These are phyloP conservation scores for Xylaria sp. DNA, from an alignment of 2,329 filamentous ascomycete species.

Conservation along the genomic window DNA sequence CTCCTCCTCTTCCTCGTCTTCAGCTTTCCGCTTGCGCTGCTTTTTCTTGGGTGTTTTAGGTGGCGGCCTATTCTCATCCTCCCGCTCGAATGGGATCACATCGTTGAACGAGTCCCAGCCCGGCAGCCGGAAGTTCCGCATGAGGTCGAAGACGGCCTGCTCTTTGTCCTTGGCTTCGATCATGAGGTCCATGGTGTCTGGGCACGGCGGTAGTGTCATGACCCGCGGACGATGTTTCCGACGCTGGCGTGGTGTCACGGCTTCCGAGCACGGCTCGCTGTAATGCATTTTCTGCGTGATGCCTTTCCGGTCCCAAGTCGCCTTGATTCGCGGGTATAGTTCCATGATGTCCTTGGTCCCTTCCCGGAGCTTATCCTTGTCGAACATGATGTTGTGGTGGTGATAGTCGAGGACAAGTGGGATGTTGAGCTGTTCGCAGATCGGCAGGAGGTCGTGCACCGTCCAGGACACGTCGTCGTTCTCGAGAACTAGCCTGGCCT, in stretches of 20 bases:
- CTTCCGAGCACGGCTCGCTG: constrained; percentile 77
- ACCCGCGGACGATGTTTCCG: constrained; percentile 87
- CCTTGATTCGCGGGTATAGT: constrained; percentile 76
- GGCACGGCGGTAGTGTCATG: constrained; percentile 79
- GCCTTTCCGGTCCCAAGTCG: constrained; percentile 81
- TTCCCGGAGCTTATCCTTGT: constrained; percentile 73
- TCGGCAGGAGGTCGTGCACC: constrained; percentile 87
- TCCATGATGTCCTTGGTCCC: constrained; percentile 80
- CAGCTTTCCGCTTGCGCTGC: constrained; percentile 46
- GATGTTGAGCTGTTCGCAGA: constrained; percentile 94
- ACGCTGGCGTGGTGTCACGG: constrained; percentile 77
- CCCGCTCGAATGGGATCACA: constrained; percentile 75
- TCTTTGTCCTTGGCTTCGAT: constrained; percentile 99
- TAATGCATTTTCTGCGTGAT: constrained; percentile 98
- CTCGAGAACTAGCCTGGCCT: constrained; percentile 83
- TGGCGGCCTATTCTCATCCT: constrained; percentile 71
- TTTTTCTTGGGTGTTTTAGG: constrained; percentile 56
- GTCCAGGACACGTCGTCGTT: constrained; percentile 94
- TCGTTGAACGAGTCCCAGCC: constrained; percentile 79
- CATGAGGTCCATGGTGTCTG: constrained; percentile 91
- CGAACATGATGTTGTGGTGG: constrained; percentile 94
- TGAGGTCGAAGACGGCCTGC: constrained; percentile 92
- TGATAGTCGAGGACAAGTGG: constrained; percentile 92
- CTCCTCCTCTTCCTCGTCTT: constrained; percentile 42
- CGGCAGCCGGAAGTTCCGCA: constrained; percentile 84